Evolutionary conservation across 176 grass and related monocot genomes (phyloP).

Genomic region (Avena sativa): DNA sequence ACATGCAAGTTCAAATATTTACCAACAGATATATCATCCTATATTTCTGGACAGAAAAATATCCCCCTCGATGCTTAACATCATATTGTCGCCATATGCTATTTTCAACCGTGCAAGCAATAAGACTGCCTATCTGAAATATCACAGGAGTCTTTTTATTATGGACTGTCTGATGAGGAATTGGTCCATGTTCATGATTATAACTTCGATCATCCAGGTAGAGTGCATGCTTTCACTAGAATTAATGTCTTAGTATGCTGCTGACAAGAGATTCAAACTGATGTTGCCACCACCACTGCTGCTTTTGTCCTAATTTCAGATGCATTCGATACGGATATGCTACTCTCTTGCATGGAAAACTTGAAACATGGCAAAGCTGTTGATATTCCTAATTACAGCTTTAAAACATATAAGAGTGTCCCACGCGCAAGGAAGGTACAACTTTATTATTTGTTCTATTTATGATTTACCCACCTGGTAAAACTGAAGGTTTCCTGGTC

Average conservation of each 20-base stretch:
- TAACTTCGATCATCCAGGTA: slow-evolving; percentile 49
- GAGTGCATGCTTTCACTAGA: slow-evolving; percentile 17
- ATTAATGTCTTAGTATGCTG: neutral
- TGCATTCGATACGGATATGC: slow-evolving; percentile 81
- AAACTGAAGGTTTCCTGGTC: neutral
- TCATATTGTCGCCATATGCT: slow-evolving; percentile 4
- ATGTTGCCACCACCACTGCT: neutral
- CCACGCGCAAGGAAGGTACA: slow-evolving; percentile 73
- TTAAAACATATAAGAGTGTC: slow-evolving; percentile 83
- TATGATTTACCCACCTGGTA: neutral
- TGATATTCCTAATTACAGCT: slow-evolving; percentile 87
- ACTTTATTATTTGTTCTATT: slow-evolving; percentile 34
- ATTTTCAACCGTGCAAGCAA: slow-evolving; percentile 1
- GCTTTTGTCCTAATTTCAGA: slow-evolving; percentile 55
- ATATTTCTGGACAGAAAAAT: neutral
- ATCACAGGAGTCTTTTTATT: slow-evolving; percentile 87
- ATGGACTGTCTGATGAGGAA: slow-evolving; percentile 41
- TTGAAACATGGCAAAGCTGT: slow-evolving; percentile 73
- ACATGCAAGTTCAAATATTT: slow-evolving; percentile 13
- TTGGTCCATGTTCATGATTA: slow-evolving; percentile 9
- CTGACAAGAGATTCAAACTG: slow-evolving; percentile 12
- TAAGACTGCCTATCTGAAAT: slow-evolving; percentile 28
- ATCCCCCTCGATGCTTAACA: neutral
- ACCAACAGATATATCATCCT: neutral
- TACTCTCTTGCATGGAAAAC: slow-evolving; percentile 41